Percentiles rank a stretch among this genome's conserved stretches.
These are phyloP conservation scores for Capronia coronata DNA, from an alignment of 2,329 filamentous ascomycete species.

Conservation along the genomic window DNA sequence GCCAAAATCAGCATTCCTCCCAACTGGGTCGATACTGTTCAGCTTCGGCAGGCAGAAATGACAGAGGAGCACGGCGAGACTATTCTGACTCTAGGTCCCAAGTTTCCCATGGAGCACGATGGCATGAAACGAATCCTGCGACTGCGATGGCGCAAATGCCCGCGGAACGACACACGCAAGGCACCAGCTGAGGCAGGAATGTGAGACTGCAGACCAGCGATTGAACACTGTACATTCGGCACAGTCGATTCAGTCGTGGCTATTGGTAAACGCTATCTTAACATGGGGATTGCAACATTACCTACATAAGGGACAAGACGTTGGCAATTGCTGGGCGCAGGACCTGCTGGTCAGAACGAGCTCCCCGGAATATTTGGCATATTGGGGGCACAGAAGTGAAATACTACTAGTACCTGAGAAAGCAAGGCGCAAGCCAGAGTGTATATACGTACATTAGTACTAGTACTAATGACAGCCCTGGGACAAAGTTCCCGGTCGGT, in stretches of 20 bases:
- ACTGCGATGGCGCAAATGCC: constrained; percentile 17
- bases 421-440: too few species aligned
- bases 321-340: not conserved
- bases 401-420: too few species aligned
- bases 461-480: too few species aligned
- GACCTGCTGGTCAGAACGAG: not conserved
- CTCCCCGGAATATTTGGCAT: too few species aligned
- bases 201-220: not conserved
- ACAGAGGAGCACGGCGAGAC: constrained; percentile 10
- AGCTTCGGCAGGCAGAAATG: constrained; percentile 15
- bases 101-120: constrained; percentile 5
- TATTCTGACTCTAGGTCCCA: constrained; percentile 14
- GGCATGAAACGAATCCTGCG: constrained; percentile 14
- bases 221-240: not conserved
- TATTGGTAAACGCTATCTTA: too few species aligned
- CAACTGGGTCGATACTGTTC: constrained; percentile 16
- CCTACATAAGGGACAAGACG: too few species aligned
- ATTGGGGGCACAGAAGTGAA: too few species aligned
- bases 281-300: too few species aligned
- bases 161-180: constrained; percentile 14
- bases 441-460: too few species aligned
- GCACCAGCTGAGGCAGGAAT: constrained; percentile 5
- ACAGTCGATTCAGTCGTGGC: too few species aligned
- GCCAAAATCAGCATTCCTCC: constrained; percentile 14
- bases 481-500: too few species aligned